Conservation (phyloP, 1,139 yeast genomes). For the Yamadazyma trypodendri region DNA sequence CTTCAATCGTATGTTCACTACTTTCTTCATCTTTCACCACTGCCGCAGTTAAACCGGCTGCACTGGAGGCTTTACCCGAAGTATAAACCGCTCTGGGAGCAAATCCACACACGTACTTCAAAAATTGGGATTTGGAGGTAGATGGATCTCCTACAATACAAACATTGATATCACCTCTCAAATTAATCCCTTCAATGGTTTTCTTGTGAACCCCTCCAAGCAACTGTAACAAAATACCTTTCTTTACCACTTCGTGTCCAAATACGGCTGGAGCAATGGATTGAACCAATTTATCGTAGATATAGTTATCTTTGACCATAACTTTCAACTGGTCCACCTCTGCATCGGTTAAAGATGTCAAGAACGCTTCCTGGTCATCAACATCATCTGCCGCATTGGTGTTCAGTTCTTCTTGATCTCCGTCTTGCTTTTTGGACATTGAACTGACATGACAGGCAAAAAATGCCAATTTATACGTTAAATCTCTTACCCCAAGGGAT, state of each 20-base stretch:
- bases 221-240: conserved; percentile 84
- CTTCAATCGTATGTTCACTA: conserved; percentile 96
- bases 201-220: conserved; percentile 95
- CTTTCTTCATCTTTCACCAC: conserved; percentile 97
- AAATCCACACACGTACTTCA: conserved; percentile 89
- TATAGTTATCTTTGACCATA: conserved; percentile 89
- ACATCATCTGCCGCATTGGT: conserved; percentile 24
- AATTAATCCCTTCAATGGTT: conserved; percentile 91
- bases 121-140: conserved; percentile 93
- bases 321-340: conserved; percentile 83
- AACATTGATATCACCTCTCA: conserved; percentile 95
- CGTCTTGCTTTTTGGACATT: conserved; percentile 45
- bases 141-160: conserved; percentile 99
- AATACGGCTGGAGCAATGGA: conserved; percentile 96
- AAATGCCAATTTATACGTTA: conserved; percentile 89
- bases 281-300: conserved; percentile 80
- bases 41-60: conserved; percentile 98
- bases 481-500: conserved; percentile 88
- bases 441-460: conserved; percentile 84
- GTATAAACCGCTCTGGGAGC: conserved; percentile 96
- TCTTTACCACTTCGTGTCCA: conserved; percentile 93
- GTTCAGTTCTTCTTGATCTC: conserved; percentile 34
- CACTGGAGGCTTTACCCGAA: conserved; percentile 97
- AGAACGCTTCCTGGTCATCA: conserved; percentile 72
- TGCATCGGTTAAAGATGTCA: conserved; percentile 75